Evolutionary conservation across 2,329 filamentous ascomycete genomes (phyloP), one percentile per base, ranked within the genome.

Genomic region (Aspergillus texensis): DNA sequence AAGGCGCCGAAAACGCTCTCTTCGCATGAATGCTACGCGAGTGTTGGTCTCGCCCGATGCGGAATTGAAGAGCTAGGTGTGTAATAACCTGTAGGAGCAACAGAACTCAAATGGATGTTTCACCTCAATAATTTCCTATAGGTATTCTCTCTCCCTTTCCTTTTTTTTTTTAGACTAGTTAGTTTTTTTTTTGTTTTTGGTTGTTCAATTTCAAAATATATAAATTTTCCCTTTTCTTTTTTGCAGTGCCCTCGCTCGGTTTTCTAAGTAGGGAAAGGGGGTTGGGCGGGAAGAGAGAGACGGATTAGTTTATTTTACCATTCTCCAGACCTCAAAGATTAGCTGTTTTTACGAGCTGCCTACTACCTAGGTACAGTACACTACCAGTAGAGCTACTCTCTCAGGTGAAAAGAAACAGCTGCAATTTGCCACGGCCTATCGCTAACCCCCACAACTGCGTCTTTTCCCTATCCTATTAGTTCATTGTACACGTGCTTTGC

Each of bases 351-450:
- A 6, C 39, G 19, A 41, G 39, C 39, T 41, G 39, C 39, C 39
- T 19, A 9, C 16, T 19, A 41, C 39, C 39, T 41, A n/a, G 11
- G 32, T 34, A 34, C 6, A 19, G 19, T 41, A 36, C 34, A 36
- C 34, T 36, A 16, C 12, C 16, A 45, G 24, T 53, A 55, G n/a
- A 32, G n/a, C 28, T 48, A 57, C 52, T 43, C 46, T 45, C 24
- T 56, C 52, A 34, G 10, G 26, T 45, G 26, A 36, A 28, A 62
- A 62, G 36, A 39, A 58, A 36, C 43, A 50, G 21, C 63, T 64
- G 60, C 61, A 65, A 65, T 70, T 69, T 63, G 68, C 68, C 68
- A 70, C 68, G 64, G 62, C 36, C 45, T 46, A 62, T 65, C 65
- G 66, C 53, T 65, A 62, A 67, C 65, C 67, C 55, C 67, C 66